Evolutionary conservation across 1,139 yeast genomes (phyloP).

Genomic region (Scheffersomyces segobiensis): DNA sequence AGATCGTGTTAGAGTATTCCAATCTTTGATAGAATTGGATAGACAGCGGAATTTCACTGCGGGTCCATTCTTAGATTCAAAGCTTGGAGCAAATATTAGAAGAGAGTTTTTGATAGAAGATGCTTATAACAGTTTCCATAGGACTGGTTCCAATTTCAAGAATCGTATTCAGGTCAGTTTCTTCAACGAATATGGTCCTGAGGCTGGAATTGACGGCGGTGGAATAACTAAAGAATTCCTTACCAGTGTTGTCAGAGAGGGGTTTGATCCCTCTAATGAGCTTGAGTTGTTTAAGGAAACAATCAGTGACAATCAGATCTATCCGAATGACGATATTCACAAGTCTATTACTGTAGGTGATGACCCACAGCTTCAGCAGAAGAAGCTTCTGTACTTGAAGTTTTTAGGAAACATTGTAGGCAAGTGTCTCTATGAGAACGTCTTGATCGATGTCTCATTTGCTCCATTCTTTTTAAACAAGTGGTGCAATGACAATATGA

Average conservation of each 20-base stretch:
- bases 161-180: conserved; percentile 64
- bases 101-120: conserved; percentile 73
- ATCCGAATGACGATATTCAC: conserved; percentile 69
- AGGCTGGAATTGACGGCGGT: conserved; percentile 96
- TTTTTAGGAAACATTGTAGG: conserved; percentile 85
- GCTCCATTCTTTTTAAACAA: conserved; percentile 85
- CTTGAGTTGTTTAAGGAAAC: conserved; percentile 50
- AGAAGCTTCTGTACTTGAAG: conserved; percentile 43
- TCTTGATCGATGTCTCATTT: conserved; percentile 78
- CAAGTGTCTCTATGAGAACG: conserved; percentile 84
- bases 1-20: conserved; percentile 72
- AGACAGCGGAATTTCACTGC: conserved; percentile 19
- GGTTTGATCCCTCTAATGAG: conserved; percentile 48
- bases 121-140: conserved; percentile 61
- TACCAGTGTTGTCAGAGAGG: conserved; percentile 70
- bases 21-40: conserved; percentile 59
- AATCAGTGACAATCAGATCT: conserved; percentile 55
- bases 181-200: conserved; percentile 63
- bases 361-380: conserved; percentile 28
- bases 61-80: conserved; percentile 15
- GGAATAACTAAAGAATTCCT: conserved; percentile 92
- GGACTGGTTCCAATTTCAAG: conserved; percentile 51
- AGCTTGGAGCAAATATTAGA: conserved; percentile 55
- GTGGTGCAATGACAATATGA: conserved; percentile 50
- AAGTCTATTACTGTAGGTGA: conserved; percentile 23